These are phyloP conservation scores for Candida golubevii DNA, from an alignment of 805 yeast species.

Conservation along the genomic window DNA sequence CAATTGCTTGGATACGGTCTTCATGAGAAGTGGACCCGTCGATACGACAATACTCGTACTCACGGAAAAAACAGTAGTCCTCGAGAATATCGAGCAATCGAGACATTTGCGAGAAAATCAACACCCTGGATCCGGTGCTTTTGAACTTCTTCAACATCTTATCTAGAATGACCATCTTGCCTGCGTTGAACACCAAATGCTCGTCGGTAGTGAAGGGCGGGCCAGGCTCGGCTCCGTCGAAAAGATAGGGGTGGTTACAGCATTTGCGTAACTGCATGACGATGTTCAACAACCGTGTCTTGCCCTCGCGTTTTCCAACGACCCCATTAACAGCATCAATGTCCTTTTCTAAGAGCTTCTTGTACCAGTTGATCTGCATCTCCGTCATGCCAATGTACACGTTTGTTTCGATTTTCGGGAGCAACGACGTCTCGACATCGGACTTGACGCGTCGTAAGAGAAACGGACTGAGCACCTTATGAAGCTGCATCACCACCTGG, in stretches of 20 bases:
- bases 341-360: constrained; percentile 81
- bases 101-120: constrained; percentile 92
- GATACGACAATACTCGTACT: constrained; percentile 81
- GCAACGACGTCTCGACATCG: constrained; percentile 85
- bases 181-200: constrained; percentile 84
- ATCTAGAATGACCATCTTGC: constrained; percentile 86
- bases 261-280: constrained; percentile 97
- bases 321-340: constrained; percentile 96
- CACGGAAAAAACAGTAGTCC: constrained; percentile 85
- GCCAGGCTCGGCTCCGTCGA: constrained; percentile 99
- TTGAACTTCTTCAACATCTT: constrained; percentile 70
- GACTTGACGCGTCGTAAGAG: constrained; percentile 83
- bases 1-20: constrained; percentile 88
- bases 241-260: constrained; percentile 94
- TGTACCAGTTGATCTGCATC: constrained; percentile 93
- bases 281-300: constrained; percentile 83
- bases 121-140: constrained; percentile 78
- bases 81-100: constrained; percentile 84
- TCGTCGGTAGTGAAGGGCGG: constrained; percentile 97
- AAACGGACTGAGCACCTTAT: constrained; percentile 84
- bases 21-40: constrained; percentile 94
- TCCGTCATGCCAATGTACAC: constrained; percentile 92
- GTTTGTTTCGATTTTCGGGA: constrained; percentile 88
- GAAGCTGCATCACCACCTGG: constrained; percentile 79
- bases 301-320: constrained; percentile 89